A percentile compares a stretch with the other conserved stretches of the same genome.
phyloP scores from a whole-genome alignment of 2,329 filamentous ascomycete genomes.

The Ceratocystis variospora region DNA sequence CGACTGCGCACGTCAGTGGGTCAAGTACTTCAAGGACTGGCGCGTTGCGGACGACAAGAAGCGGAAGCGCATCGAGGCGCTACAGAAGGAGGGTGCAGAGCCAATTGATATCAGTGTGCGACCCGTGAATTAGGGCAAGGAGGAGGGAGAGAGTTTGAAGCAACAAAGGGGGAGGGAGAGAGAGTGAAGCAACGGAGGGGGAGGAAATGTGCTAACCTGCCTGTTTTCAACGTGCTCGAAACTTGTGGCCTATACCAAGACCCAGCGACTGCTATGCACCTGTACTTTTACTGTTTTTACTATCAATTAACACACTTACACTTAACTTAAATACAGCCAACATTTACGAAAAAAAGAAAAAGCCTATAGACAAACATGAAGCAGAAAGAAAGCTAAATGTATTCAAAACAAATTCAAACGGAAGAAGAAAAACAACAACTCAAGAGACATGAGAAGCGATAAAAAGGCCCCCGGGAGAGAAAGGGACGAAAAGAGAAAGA shows the following conservation, averaged over 20 bases:
- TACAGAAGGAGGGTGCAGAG: conserved; percentile 57
- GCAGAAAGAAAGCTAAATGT: conserved; percentile 10
- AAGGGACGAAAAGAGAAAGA: not conserved
- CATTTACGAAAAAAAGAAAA: conserved; percentile 5
- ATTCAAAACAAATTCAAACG: conserved; percentile 6
- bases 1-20: conserved; percentile 85
- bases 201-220: not conserved
- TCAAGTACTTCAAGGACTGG: conserved; percentile 96
- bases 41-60: conserved; percentile 85
- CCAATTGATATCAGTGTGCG: conserved; percentile 14
- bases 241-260: not conserved
- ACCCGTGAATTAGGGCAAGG: conserved; percentile 10
- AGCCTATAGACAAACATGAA: not conserved
- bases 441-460: not conserved
- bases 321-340: not conserved
- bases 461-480: not conserved
- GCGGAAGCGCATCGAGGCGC: conserved; percentile 59
- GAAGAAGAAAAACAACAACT: conserved; percentile 2
- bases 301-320: not conserved
- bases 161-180: not conserved
- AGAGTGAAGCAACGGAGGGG: not conserved
- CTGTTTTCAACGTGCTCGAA: not conserved
- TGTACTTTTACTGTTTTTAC: conserved; percentile 6
- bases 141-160: too few species aligned
- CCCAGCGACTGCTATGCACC: not conserved